These are phyloP conservation scores for Zalaria obscura DNA, from an alignment of 2,329 filamentous ascomycete species.

Conservation along the genomic window DNA sequence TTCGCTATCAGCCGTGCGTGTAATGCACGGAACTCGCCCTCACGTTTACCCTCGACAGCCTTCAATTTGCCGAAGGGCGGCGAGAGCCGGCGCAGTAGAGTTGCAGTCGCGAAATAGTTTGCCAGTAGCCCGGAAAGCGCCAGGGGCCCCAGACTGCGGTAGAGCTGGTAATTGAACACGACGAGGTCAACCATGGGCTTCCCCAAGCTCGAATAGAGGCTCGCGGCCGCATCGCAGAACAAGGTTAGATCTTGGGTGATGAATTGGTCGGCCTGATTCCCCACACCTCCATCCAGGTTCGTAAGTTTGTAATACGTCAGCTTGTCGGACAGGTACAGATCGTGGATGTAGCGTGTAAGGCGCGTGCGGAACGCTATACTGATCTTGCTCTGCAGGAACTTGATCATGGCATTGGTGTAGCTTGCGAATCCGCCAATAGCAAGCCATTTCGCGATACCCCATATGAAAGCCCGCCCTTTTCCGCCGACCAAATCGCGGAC, in stretches of 20 bases:
- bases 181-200: slow-evolving; percentile 95
- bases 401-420: slow-evolving; percentile 98
- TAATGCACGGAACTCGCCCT: slow-evolving; percentile 85
- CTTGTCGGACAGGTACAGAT: slow-evolving; percentile 87
- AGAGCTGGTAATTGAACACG: slow-evolving; percentile 96
- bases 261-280: slow-evolving; percentile 86
- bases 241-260: slow-evolving; percentile 94
- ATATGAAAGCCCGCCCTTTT: slow-evolving; percentile 74
- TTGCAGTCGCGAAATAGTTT: slow-evolving; percentile 91
- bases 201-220: slow-evolving; percentile 89
- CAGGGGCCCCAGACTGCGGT: slow-evolving; percentile 76
- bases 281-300: slow-evolving; percentile 85
- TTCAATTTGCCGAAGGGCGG: slow-evolving; percentile 96
- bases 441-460: slow-evolving; percentile 89
- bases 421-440: slow-evolving; percentile 85
- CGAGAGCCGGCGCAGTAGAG: slow-evolving; percentile 72
- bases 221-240: slow-evolving; percentile 85
- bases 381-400: slow-evolving; percentile 93
- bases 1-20: slow-evolving; percentile 91
- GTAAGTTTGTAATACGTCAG: slow-evolving; percentile 93
- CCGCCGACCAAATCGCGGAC: slow-evolving; percentile 93
- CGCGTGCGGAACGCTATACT: slow-evolving; percentile 95
- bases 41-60: slow-evolving; percentile 84
- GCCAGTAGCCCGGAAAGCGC: slow-evolving; percentile 74
- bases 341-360: slow-evolving; percentile 90